Base-by-base conservation (phyloP, 176 grass and related monocot species). In the Phragmites australis region DNA sequence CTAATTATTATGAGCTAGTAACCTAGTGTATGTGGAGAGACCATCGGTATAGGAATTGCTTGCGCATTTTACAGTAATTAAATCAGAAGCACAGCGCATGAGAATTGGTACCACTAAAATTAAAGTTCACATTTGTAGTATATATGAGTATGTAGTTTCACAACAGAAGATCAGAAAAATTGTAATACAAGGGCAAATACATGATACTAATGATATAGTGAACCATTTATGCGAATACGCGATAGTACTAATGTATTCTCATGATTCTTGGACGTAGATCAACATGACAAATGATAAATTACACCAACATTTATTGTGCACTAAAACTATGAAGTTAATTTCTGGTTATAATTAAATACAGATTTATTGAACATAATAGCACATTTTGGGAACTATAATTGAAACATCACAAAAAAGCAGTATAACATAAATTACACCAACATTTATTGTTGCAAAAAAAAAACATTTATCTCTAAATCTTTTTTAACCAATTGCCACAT, bases 21-120 rank as follows among this genome's bases (percentile, higher is more conserved):
- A n/a, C 18, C 70, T 62, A 62, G 27, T 40, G 5, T 16, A 47
- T 61, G 18, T 14, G 31, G 52, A 62, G 39, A 68, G 29, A 53
- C 47, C 31, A 41, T 52, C 55, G 44, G 4, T 39, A 27, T 22
- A 46, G 14, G 46, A 52, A 34, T 60, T 0, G 9, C 9, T 62
- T 32, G 63, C 78, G 70, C 18, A 76, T 17, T 42, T 31, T 76
- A 76, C n/a, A n/a, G 2, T 13, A 23, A 64, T 39, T 59, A 45
- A 30, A 60, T 51, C 16, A 21, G 0, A 19, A 61, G 26, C 3
- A 3, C 52, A 70, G 6, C 7, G 46, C 2, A 10, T 11, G 12
- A 19, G 9, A 58, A 59, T 6, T 17, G 26, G 43, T 17, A 68
- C 11, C 46, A 47, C 16, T 6, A 47, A 70, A 54, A 72, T 29